Percentiles rank a stretch among this genome's conserved stretches.
Conservation (phyloP, 163 green algal genomes). For the Chloromonas sp. region DNA sequence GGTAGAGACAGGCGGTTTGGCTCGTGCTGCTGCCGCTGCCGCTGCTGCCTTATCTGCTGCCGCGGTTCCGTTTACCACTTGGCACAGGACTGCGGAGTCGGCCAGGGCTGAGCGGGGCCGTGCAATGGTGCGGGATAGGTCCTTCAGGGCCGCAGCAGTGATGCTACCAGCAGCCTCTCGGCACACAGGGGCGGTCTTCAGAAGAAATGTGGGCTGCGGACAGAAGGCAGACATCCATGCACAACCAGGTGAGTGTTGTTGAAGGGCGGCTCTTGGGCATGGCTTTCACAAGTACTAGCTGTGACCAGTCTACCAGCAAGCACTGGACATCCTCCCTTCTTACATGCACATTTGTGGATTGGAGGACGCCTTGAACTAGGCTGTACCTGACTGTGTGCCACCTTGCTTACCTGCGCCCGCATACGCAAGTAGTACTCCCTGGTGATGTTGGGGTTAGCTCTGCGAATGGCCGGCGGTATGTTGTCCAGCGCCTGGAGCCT, state of each 20-base stretch:
- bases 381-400: not conserved
- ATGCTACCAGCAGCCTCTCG: constrained; percentile 9
- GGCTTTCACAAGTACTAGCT: not conserved
- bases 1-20: not conserved
- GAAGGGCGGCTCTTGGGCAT: not conserved
- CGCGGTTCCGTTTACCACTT: not conserved
- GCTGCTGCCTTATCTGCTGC: not conserved
- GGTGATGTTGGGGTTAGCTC: constrained; percentile 37
- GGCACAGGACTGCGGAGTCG: not conserved
- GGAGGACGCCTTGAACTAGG: not conserved
- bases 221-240: not conserved
- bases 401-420: constrained; percentile 16
- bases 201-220: constrained; percentile 23
- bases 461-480: constrained; percentile 31
- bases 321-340: not conserved
- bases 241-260: not conserved
- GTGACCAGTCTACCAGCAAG: not conserved
- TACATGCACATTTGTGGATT: not conserved
- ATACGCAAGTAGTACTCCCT: constrained; percentile 37
- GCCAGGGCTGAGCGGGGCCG: constrained; percentile 7
- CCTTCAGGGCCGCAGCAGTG: not conserved
- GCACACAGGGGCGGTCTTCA: constrained; percentile 23
- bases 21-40: not conserved
- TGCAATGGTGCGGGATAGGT: constrained; percentile 5
- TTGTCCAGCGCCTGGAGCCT: constrained; percentile 31